Base-by-base conservation (phyloP, 2,329 filamentous ascomycete species). In the Aspergillus pseudoglaucus region DNA sequence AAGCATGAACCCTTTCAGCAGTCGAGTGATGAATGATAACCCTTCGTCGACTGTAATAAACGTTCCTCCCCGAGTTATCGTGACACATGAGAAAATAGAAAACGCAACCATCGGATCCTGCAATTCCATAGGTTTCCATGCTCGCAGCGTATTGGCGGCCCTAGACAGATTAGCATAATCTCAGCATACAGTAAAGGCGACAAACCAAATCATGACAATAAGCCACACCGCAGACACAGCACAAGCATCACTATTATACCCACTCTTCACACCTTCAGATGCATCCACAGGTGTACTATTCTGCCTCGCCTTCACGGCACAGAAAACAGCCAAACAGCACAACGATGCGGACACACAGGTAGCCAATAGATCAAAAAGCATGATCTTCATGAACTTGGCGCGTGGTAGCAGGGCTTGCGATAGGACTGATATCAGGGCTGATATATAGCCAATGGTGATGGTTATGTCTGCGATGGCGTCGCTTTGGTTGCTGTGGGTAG, bases 191-290 rank as follows among this genome's bases (percentile, higher is more conserved):
- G 39, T 9, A 9, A n/a, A 35, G 33, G 15, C n/a, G 37, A 46
- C 52, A 25, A 44, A 61, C 72, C 82, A 89, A 44, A 87, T 84
- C 63, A 81, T 79, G 51, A 80, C 76, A 58, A 88, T 82, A 1
- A 89, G 72, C 83, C 83, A 89, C 2, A 88, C 69, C 0, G 71
- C 85, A 40, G 81, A 80, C 0, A 88, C 84, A 1, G 79, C 84
- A 12, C 80, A 80, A 47, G 86, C 84, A 40, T 82, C 84, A 14
- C 83, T 82, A 59, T 84, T 88, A 65, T 87, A 89, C 1, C 63
- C 62, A 22, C 60, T 52, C 3, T 55, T 58, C 18, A 53, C 51
- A 4, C 58, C 61, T 4, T 66, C 69, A 9, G 51, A 58, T 1
- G 58, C 56, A 41, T 58, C 50, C 3, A 54, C 35, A 1, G 74